Base-by-base conservation (phyloP, 164 flowering plant species). In the Euptelea pleiosperma region DNA sequence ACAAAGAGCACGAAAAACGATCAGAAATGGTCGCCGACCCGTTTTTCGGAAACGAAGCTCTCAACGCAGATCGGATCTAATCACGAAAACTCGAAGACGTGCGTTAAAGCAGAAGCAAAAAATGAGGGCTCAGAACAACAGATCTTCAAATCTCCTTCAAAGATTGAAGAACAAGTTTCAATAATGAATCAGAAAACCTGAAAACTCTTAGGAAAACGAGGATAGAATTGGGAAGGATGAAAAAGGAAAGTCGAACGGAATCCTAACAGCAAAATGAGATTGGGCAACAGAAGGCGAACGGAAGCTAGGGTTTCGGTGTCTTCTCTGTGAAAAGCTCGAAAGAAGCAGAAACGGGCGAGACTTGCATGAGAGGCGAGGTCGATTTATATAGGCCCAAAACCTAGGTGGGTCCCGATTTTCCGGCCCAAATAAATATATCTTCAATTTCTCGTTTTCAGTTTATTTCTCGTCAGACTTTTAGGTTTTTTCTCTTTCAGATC, bases 371-470 rank as follows among this genome's bases (percentile, higher is more conserved):
- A 29, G 70, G 60, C 10, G 55, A 55, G 0, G 70, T 26, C 12
- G n/a, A 15, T 47, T 79, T 90, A 64, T 87, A 87, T 87, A 87
- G 82, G 65, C 25, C 22, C 10, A 39, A 11, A 55, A 16, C 25
- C 12, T 33, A 44, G 33, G 43, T 25, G 39, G 41, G 48, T 29
- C 57, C 6, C 15, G 67, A 65, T 66, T 63, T 65, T 58, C 41
- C 35, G 58, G 58, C 66, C 58, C 3, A 34, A 18, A 12, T 12
- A 26, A 0, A 52, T 12, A 12, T 19, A 9, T 25, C 16, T 14
- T 43, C 6, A 19, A 12, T 57, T 62, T 53, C 29, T 14, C 5
- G 4, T 52, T 33, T n/a, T n/a, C n/a, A n/a, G n/a, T 12, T 44
- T 2, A 2, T 54, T n/a, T 29, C 42, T 47, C 55, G 30, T 48